Base-by-base conservation (phyloP, 1,139 yeast species). In the Geotrichum citri-aurantii region DNA sequence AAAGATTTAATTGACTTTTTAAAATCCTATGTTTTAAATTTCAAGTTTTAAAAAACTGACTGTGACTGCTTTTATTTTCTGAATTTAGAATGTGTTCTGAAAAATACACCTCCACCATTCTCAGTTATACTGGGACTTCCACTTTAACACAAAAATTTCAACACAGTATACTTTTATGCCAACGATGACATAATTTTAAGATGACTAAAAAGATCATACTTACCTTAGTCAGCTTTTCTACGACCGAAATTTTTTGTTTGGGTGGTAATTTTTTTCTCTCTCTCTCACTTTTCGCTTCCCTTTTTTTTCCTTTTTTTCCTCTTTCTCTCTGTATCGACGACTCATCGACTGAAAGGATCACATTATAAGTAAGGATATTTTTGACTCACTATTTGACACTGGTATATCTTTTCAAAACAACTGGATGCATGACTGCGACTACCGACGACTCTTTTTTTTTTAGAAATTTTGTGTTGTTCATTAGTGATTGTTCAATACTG, bases 341-440 rank as follows among this genome's bases (percentile, higher is more conserved):
- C 31, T 48, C 42, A 53, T 52, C 56, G 59, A 51, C 59, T 50
- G 52, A 46, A 52, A 56, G 52, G 56, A 57, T 49, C 50, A 48
- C 49, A 57, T 44, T 40, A 52, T 52, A 56, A 52, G 59, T 56
- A 56, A 48, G 59, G 33, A 51, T 17, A 37, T 37, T 37, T 19
- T 11, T 26, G 33, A 23, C 21, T 29, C 19, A n/a, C 24, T 24
- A 14, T 12, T 14, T 26, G 33, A 14, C n/a, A 2, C n/a, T 24
- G 40, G 33, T n/a, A 24, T 23, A 46, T 46, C 48, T 24, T 46
- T 46, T 37, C 5, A 37, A 37, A 37, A 17, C 21, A n/a, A 37
- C 44, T n/a, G 19, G 21, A 37, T 17, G 3, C 44, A 37, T 37
- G 44, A 37, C 1, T 37, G 17, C 44, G 44, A 50, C 21, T 19